Conservation (phyloP, 305 asterid genomes). For the Solanum chacoense region DNA sequence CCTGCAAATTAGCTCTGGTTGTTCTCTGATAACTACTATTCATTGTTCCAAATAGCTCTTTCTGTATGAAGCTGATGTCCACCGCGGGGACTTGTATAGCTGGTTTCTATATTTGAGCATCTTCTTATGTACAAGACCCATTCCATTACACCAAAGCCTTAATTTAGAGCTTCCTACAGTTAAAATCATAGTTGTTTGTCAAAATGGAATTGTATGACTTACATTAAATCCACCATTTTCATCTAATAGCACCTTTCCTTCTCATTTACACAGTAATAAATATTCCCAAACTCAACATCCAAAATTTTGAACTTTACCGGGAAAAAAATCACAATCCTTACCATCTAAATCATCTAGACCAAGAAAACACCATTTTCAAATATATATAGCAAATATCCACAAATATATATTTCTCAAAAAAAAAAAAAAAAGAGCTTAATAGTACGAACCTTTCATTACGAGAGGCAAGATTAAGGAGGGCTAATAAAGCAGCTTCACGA, state of each 20-base stretch:
- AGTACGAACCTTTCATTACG: slow-evolving; percentile 55
- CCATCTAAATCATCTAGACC: not conserved
- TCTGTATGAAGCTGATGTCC: not conserved
- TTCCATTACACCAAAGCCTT: not conserved
- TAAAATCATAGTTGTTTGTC: not conserved
- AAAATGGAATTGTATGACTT: not conserved
- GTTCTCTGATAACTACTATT: not conserved
- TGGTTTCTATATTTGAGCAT: not conserved
- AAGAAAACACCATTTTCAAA: not conserved
- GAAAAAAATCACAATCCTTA: not conserved
- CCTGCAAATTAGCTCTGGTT: not conserved
- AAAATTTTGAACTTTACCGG: not conserved
- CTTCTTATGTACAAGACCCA: not conserved
- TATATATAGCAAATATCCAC: not conserved
- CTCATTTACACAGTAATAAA: not conserved
- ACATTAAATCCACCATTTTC: not conserved
- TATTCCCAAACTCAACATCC: not conserved
- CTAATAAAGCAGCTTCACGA: slow-evolving; percentile 76
- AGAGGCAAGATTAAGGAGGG: slow-evolving; percentile 88
- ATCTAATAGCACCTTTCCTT: not conserved
- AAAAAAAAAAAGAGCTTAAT: not conserved
- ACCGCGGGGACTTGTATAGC: not conserved
- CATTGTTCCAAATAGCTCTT: not conserved
- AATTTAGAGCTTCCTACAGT: not conserved
- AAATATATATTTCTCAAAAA: not conserved